Conservation (phyloP, 192 early-diverging fungal species). For the Coemansia sp. region DNA sequence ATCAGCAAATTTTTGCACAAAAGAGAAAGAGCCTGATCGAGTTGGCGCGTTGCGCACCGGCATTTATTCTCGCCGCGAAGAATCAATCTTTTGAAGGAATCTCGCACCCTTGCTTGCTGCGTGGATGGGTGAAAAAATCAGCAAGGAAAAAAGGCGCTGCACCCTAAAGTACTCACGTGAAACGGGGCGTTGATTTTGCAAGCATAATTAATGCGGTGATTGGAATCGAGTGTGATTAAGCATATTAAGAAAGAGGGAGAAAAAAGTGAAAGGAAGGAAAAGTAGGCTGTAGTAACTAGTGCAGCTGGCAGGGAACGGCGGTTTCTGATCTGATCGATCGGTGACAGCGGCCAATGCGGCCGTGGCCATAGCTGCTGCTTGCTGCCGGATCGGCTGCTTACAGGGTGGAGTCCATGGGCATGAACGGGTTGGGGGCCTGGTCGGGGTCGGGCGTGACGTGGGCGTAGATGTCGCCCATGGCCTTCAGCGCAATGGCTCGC, state of each 20-base stretch:
- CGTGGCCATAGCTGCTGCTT: too few species aligned
- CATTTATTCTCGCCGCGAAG: conserved; percentile 22
- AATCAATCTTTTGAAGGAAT: neutral
- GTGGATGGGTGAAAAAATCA: neutral
- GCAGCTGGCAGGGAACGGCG: too few species aligned
- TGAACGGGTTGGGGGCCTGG: conserved; percentile 37
- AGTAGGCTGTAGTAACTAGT: conserved; percentile 16
- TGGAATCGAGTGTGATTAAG: too few species aligned
- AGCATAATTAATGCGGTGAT: too few species aligned
- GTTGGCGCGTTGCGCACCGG: conserved; percentile 3
- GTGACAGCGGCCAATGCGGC: too few species aligned
- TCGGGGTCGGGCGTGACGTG: conserved; percentile 61
- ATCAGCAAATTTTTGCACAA: conserved; percentile 54
- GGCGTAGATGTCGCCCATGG: conserved; percentile 83
- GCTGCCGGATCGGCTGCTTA: too few species aligned
- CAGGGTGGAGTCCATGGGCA: conserved; percentile 22
- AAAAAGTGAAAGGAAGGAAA: neutral
- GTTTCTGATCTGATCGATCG: too few species aligned
- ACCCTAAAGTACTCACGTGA: conserved; percentile 19
- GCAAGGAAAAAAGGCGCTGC: neutral
- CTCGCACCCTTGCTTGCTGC: neutral
- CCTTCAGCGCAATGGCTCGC: conserved; percentile 75
- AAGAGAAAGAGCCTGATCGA: conserved; percentile 34
- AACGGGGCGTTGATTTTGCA: neutral
- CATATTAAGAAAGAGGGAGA: neutral